Percentiles rank a stretch among this genome's conserved stretches.
phyloP scores from a whole-genome alignment of 805 yeast genomes.

The Candida vartiovaarae region DNA sequence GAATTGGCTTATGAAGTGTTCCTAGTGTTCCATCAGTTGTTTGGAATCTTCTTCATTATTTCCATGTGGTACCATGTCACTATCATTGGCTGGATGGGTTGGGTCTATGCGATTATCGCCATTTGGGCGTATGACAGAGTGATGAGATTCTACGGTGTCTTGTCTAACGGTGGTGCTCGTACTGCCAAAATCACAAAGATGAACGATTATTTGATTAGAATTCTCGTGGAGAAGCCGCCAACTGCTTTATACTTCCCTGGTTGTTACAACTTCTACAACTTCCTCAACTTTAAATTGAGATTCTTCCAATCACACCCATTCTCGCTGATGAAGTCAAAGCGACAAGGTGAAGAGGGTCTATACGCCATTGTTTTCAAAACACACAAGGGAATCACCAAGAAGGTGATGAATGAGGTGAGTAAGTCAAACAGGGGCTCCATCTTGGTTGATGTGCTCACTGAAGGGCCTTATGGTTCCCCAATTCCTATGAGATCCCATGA shows the following conservation, averaged over 20 bases:
- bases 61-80: conserved; percentile 56
- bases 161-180: conserved; percentile 53
- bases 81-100: conserved; percentile 43
- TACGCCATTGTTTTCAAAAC: conserved; percentile 39
- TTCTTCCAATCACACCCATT: conserved; percentile 67
- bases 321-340: conserved; percentile 40
- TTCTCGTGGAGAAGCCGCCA: conserved; percentile 40
- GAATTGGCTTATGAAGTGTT: conserved; percentile 53
- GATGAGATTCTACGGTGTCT: conserved; percentile 46
- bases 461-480: conserved; percentile 58
- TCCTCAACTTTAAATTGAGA: conserved; percentile 35
- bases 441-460: conserved; percentile 36
- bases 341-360: conserved; percentile 24
- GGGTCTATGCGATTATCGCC: conserved; percentile 46
- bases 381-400: conserved; percentile 50
- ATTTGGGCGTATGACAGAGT: conserved; percentile 69
- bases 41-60: conserved; percentile 46
- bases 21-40: conserved; percentile 45
- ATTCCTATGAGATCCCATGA: conserved; percentile 32
- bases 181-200: conserved; percentile 32
- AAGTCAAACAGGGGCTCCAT: conserved; percentile 26
- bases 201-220: conserved; percentile 33
- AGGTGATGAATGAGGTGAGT: conserved; percentile 26
- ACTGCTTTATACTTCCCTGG: conserved; percentile 40
- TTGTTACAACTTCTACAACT: conserved; percentile 47